A percentile compares a stretch with the other conserved stretches of the same genome.
Evolutionary conservation across 169 alveolate genomes (phyloP).

Genomic region (Amoebophrya sp.): DNA sequence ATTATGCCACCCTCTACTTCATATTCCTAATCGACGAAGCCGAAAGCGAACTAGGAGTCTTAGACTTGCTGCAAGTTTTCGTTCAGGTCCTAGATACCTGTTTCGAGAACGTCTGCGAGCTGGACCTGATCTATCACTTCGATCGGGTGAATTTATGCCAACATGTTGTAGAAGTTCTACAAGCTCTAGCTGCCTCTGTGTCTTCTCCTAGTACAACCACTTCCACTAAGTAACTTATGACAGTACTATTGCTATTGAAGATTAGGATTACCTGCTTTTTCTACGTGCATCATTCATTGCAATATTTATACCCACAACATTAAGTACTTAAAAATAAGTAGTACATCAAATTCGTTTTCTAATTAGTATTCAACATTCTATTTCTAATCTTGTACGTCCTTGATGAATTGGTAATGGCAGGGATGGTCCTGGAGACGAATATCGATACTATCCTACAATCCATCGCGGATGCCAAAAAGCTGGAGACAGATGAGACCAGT

Average conservation of each 20-base stretch:
- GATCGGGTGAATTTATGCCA: constrained; percentile 73
- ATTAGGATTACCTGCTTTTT: no score
- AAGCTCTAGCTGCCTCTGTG: no score
- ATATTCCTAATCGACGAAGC: constrained; percentile 72
- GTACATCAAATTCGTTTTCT: no score
- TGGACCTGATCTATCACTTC: constrained; percentile 77
- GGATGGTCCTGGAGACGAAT: background rate
- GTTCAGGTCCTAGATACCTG: constrained; percentile 66
- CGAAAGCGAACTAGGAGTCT: constrained; percentile 77
- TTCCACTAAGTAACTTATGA: no score
- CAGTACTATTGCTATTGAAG: no score
- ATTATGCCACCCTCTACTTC: constrained; percentile 77
- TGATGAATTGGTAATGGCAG: background rate
- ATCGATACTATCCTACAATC: background rate
- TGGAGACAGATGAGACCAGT: background rate
- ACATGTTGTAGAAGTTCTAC: no score
- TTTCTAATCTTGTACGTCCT: no score
- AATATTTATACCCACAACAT: no score
- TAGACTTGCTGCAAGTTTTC: constrained; percentile 72
- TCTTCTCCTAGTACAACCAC: no score
- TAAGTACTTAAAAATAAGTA: no score
- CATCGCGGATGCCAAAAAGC: background rate
- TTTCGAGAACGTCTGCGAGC: constrained; percentile 83
- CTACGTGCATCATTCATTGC: no score
- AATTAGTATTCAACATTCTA: no score